Conservation (phyloP, 2,329 filamentous ascomycete genomes). For the Colletotrichum lupini region DNA sequence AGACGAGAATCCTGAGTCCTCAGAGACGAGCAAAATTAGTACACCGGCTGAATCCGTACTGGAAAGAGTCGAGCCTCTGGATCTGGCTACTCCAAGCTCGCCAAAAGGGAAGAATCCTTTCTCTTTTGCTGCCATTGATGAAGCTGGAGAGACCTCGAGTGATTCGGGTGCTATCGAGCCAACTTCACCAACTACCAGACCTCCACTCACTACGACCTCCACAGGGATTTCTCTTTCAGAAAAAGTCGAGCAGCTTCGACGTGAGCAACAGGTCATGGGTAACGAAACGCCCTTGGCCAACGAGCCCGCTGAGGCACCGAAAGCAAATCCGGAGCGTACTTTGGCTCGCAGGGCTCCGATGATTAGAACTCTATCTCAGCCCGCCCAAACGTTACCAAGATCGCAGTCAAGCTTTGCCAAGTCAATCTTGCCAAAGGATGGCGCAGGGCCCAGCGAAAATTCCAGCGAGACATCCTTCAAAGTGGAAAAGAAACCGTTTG, state of each 20-base stretch:
- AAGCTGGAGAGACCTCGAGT: slow-evolving; percentile 1
- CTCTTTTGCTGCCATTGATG: slow-evolving; percentile 17
- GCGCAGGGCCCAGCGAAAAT: slow-evolving; percentile 43
- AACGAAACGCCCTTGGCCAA: slow-evolving; percentile 43
- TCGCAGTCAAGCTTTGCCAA: slow-evolving; percentile 58
- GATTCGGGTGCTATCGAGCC: not conserved
- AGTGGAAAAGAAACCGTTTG: slow-evolving; percentile 81
- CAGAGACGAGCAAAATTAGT: slow-evolving; percentile 45
- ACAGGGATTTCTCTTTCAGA: slow-evolving; percentile 50
- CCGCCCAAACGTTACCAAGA: slow-evolving; percentile 57
- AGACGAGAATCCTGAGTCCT: slow-evolving; percentile 37
- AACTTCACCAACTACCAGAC: slow-evolving; percentile 7
- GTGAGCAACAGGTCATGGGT: slow-evolving; percentile 55
- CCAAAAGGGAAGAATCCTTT: slow-evolving; percentile 41
- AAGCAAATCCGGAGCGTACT: slow-evolving; percentile 46
- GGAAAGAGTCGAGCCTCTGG: slow-evolving; percentile 61
- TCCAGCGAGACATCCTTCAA: slow-evolving; percentile 55
- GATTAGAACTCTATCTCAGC: slow-evolving; percentile 64
- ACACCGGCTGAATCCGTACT: slow-evolving; percentile 49
- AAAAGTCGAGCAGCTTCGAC: slow-evolving; percentile 63
- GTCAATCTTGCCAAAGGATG: slow-evolving; percentile 48
- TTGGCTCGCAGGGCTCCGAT: slow-evolving; percentile 61
- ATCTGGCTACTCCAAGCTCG: slow-evolving; percentile 56
- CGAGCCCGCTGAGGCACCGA: slow-evolving; percentile 39
- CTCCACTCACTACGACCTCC: slow-evolving; percentile 14